Conservation (phyloP, 2,329 filamentous ascomycete genomes). For the Epichloe uncinata region DNA sequence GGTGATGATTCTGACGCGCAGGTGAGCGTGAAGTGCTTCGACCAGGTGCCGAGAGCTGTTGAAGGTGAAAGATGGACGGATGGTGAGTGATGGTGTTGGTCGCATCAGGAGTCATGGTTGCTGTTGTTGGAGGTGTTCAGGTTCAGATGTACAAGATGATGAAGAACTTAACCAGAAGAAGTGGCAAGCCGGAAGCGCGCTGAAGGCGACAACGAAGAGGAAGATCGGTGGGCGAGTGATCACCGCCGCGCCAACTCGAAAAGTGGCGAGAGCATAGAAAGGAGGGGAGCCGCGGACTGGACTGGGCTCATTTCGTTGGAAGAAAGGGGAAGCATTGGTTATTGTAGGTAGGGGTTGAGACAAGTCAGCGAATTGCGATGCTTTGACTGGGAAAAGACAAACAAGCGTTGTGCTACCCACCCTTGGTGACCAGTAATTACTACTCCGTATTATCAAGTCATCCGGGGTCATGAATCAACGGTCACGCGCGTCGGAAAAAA, state of each 20-base stretch:
- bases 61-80: slow-evolving; percentile 30
- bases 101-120: slow-evolving; percentile 28
- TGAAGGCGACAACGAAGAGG: not conserved
- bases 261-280: not conserved
- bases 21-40: slow-evolving; percentile 18
- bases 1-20: slow-evolving; percentile 6
- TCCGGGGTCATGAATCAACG: no score
- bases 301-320: no score
- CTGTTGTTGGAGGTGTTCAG: not conserved
- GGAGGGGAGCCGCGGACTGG: no score
- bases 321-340: no score
- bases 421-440: no score
- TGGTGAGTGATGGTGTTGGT: slow-evolving; percentile 29
- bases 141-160: not conserved
- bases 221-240: not conserved
- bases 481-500: no score
- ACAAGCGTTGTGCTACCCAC: no score
- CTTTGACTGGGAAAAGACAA: no score
- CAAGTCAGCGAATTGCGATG: no score
- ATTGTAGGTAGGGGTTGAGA: no score
- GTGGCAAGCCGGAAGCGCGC: not conserved
- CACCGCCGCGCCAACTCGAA: not conserved
- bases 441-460: no score
- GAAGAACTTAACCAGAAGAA: not conserved
- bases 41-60: slow-evolving; percentile 16